Evolutionary conservation across 257 asterid genomes (phyloP), one percentile per base, ranked within the genome.

Genomic region (Echites panduratus): DNA sequence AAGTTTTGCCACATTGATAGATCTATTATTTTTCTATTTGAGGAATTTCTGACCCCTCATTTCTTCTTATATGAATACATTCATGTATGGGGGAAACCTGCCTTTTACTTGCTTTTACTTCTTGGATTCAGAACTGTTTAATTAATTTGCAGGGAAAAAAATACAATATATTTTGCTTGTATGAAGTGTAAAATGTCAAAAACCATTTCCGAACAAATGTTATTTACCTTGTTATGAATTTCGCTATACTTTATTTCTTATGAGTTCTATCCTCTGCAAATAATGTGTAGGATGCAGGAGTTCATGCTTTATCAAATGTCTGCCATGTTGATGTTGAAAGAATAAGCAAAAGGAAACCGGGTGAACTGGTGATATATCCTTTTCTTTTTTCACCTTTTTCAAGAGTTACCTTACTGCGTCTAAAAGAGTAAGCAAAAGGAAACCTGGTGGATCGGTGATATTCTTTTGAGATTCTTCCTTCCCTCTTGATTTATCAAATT

Each of bases 271-370:
- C 12, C 6, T 29, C 40, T 62, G 2, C 40, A 32, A 32, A 32
- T 64, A 64, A 64, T 64, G 66, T 84, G 35, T 77, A 94, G 99
- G 99, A 94, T 87, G 82, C 97, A 20, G 98, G 98, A 68, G 99
- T 94, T 79, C 98, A 91, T 72, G 97, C 99, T 16, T 73, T 94
- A 59, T 87, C 96, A 66, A 93, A 93, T 86, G 98, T 90, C 57
- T 93, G 89, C 77, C 97, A 93, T 80, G 96, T 90, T 43, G 98
- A 93, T 79, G 87, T 88, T 47, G 97, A 90, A 86, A 85, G 99
- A 87, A 88, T 87, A 79, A 94, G 97, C 88, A 88, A 94, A 85
- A 87, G 99, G 83, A 94, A 89, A 71, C 97, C 96, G 54, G 92
- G 88, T 78, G 97, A 88, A 88, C 89, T 89, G 85, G 99, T 94